Percentiles rank a stretch among this genome's conserved stretches.
phyloP scores from a whole-genome alignment of 345 rosid genomes.

The Eucalyptus paniculata region DNA sequence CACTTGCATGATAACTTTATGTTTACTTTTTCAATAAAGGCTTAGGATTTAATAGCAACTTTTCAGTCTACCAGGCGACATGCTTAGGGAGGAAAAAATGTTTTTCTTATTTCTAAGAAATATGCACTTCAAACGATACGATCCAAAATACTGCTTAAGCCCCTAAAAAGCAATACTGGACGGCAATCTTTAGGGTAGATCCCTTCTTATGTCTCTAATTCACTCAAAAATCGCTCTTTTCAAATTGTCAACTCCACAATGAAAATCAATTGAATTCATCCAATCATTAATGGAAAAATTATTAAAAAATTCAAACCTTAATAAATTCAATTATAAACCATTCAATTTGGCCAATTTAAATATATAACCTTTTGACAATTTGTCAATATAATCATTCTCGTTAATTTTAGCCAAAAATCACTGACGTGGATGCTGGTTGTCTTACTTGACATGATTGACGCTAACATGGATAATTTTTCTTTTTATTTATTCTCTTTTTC shows the following conservation, averaged over 20 bases:
- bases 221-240: background rate
- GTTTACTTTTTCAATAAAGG: background rate
- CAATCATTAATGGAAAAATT: background rate
- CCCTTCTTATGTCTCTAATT: background rate
- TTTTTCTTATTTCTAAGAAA: background rate
- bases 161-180: background rate
- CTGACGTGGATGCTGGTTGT: rapidly evolving
- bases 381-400: background rate
- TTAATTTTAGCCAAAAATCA: background rate
- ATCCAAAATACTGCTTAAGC: background rate
- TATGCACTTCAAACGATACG: background rate
- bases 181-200: background rate
- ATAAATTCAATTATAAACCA: background rate
- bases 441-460: rapidly evolving
- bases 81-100: background rate
- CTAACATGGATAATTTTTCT: rapidly evolving
- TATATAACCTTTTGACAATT: background rate
- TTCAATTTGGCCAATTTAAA: background rate
- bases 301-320: background rate
- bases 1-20: background rate
- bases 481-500: background rate
- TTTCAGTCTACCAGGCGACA: background rate
- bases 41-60: background rate
- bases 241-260: background rate
- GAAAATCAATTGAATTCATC: background rate